phyloP scores from a whole-genome alignment of 768 basidiomycete species.

The Lactifluus pinguis region DNA sequence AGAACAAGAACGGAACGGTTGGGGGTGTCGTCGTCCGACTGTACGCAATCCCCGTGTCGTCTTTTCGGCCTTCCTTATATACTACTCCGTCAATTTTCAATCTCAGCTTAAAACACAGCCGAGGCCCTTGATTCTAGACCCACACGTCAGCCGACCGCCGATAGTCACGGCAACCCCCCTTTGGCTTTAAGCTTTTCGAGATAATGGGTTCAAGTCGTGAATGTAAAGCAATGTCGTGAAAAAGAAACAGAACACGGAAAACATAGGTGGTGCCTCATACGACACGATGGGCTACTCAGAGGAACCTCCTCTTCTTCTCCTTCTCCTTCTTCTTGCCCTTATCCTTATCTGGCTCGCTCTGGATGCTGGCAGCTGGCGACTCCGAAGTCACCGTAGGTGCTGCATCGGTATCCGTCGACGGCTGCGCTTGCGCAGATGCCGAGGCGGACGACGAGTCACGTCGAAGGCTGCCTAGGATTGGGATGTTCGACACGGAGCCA shows the following conservation, averaged over 20 bases:
- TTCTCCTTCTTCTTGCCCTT: slow-evolving; percentile 45
- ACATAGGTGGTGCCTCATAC: background rate
- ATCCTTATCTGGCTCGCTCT: slow-evolving; percentile 40
- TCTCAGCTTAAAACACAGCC: slow-evolving; percentile 39
- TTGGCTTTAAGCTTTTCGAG: slow-evolving; percentile 8
- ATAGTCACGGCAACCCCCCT: background rate
- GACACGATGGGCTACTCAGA: slow-evolving; percentile 16
- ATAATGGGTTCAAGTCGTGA: slow-evolving; percentile 1
- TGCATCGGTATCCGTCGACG: slow-evolving; percentile 4
- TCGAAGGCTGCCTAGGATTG: slow-evolving; percentile 41
- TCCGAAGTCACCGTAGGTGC: slow-evolving; percentile 26
- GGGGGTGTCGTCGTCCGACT: slow-evolving; percentile 12
- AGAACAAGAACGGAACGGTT: slow-evolving; percentile 15
- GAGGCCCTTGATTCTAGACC: slow-evolving; percentile 7
- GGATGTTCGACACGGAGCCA: slow-evolving; percentile 35
- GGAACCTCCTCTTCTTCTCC: slow-evolving; percentile 51
- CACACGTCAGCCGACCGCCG: background rate
- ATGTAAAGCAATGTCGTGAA: slow-evolving; percentile 3
- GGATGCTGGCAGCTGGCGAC: slow-evolving; percentile 48
- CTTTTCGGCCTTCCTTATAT: slow-evolving; percentile 32
- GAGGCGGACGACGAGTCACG: slow-evolving; percentile 37
- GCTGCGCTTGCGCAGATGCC: background rate
- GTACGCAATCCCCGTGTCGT: background rate
- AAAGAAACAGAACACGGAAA: background rate
- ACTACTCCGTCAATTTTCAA: slow-evolving; percentile 30